Base-by-base conservation (phyloP, 352 stramenopile genomes). In the Thraustochytrium striatum region DNA sequence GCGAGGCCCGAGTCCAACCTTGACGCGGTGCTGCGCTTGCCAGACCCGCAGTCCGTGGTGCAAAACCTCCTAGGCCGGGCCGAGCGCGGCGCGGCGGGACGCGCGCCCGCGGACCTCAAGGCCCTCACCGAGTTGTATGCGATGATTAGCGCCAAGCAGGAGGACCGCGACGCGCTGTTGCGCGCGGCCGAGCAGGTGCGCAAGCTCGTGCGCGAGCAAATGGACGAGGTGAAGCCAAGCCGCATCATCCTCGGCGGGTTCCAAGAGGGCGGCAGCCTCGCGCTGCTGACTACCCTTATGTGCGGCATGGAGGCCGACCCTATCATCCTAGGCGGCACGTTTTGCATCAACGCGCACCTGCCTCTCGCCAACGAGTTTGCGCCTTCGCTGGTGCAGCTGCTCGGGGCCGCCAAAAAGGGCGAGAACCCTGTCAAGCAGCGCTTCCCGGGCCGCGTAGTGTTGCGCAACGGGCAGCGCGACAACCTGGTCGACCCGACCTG, bases 281-380 rank as follows among this genome's bases (percentile, higher is more conserved):
- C 65, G 3, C 35, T 75, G 25, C 32, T 75, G 1, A 28, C 43
- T 16, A 38, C 44, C 5, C n/a, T 75, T 0, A 9, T 75, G 35
- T 43, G 65, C 0, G 52, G 30, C 5, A 35, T 75, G 19, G 65
- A 75, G 32, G 16, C 21, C n/a, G 44, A 75, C 5, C 44, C 65
- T 0, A 72, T 75, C 30, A 19, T 62, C 3, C 1, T 75, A 3
- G 65, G 65, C 1, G n/a, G n/a, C 21, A 43, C 32, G 1, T 16
- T 38, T 61, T 25, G 19, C 21, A 75, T 75, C 65, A 75, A 75
- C 36, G 43, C 65, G 32, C 50, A 75, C 30, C 39, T 75, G 7
- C 32, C 65, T 5, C 13, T 75, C 16, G 65, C 65, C 7, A 75
- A 38, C 25, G 65, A 75, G 35, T 11, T 75, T n/a, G 21, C 28